Conservation (phyloP, 306 rosid species). For the Vicia sativa region DNA sequence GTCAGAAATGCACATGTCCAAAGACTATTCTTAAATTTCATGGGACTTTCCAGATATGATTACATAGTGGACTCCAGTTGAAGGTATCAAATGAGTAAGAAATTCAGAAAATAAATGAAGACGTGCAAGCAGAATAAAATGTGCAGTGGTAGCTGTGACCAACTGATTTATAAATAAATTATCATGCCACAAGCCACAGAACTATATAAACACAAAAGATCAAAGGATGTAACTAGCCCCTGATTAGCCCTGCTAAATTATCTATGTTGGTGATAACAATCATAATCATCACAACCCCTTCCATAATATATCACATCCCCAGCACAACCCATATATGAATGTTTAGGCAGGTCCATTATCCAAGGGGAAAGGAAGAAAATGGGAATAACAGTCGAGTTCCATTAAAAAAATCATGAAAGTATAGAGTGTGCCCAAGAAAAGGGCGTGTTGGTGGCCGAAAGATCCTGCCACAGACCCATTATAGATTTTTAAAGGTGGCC, state of each 20-base stretch:
- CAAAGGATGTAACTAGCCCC: conserved; percentile 16
- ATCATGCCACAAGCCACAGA: conserved; percentile 14
- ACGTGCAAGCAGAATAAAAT: conserved; percentile 5
- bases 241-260: conserved; percentile 13
- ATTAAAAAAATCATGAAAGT: not conserved
- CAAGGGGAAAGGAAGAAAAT: conserved; percentile 15
- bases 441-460: conserved; percentile 11
- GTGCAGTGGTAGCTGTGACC: not conserved
- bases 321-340: conserved; percentile 4
- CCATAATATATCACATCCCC: conserved; percentile 22
- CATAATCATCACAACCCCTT: conserved; percentile 33
- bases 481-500: not conserved
- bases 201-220: conserved; percentile 20
- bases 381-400: not conserved
- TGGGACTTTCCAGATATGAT: not conserved
- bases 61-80: conserved; percentile 3
- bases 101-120: conserved; percentile 3
- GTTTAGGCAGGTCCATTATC: conserved; percentile 27
- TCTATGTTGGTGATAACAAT: conserved; percentile 18
- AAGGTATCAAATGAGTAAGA: conserved; percentile 1
- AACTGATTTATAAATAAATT: conserved; percentile 1
- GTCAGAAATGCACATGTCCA: not conserved
- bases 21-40: not conserved
- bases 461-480: not conserved
- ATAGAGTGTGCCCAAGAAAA: not conserved